Conservation (phyloP, 2,329 filamentous ascomycete species). For the Phialophora chinensis region DNA sequence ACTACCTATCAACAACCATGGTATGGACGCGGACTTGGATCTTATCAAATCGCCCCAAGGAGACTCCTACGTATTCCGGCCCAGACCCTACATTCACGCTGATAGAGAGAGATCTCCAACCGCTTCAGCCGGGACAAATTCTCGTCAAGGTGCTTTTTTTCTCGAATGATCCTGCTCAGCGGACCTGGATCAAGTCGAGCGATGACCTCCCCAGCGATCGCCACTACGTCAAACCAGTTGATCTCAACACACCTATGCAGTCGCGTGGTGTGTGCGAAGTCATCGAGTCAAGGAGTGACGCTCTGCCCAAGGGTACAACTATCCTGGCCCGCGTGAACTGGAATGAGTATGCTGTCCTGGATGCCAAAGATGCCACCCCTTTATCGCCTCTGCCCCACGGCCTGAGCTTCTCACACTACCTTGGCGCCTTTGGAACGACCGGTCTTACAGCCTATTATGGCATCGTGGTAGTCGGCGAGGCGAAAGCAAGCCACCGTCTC, state of each 20-base stretch:
- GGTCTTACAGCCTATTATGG: constrained; percentile 76
- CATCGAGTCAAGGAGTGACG: constrained; percentile 44
- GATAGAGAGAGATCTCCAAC: constrained; percentile 15
- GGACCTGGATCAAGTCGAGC: constrained; percentile 54
- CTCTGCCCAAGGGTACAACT: constrained; percentile 45
- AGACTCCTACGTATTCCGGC: constrained; percentile 18
- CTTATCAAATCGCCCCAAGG: constrained; percentile 25
- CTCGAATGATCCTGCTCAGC: constrained; percentile 61
- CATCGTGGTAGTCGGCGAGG: constrained; percentile 69
- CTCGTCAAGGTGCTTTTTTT: constrained; percentile 55
- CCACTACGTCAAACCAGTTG: constrained; percentile 55
- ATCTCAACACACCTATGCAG: constrained; percentile 49
- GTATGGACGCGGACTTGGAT: constrained; percentile 60
- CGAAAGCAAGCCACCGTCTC: constrained; percentile 72
- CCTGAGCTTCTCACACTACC: constrained; percentile 50
- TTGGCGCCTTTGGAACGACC: constrained; percentile 23
- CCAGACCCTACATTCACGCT: constrained; percentile 28
- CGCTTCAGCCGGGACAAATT: constrained; percentile 48
- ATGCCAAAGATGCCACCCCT: constrained; percentile 34
- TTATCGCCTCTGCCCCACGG: constrained; percentile 17
- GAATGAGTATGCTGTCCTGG: constrained; percentile 50
- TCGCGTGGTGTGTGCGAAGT: constrained; percentile 47
- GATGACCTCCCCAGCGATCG: constrained; percentile 44
- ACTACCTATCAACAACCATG: constrained; percentile 48
- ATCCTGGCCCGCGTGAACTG: constrained; percentile 46